Conservation (phyloP, 371 early-diverging fungal species). For the Mortierella polycephala region DNA sequence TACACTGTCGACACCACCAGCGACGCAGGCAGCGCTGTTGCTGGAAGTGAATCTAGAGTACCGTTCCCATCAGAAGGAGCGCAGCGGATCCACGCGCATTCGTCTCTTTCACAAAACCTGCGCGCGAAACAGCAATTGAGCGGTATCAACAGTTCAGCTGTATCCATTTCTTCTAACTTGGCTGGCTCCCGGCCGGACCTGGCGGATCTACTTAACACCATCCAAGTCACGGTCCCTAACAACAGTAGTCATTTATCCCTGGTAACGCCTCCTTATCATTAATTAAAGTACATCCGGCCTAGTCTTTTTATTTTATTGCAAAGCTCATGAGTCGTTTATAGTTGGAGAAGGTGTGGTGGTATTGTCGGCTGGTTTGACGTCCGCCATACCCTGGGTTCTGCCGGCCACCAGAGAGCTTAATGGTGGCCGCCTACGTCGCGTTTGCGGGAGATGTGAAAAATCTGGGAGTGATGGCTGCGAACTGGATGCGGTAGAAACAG, state of each 20-base stretch:
- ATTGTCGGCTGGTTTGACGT: background rate
- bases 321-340: too few species aligned
- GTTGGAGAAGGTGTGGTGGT: too few species aligned
- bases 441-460: slow-evolving; percentile 17
- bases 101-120: slow-evolving; percentile 12
- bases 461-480: slow-evolving; percentile 2
- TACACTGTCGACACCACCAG: slow-evolving; percentile 3
- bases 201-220: slow-evolving; percentile 41
- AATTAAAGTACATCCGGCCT: background rate
- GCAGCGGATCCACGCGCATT: slow-evolving; percentile 20
- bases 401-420: slow-evolving; percentile 2
- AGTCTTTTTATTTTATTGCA: too few species aligned
- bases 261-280: slow-evolving; percentile 40
- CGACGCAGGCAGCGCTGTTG: slow-evolving; percentile 25
- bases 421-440: slow-evolving; percentile 9
- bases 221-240: slow-evolving; percentile 31
- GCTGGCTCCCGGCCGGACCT: slow-evolving; percentile 42
- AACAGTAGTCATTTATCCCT: slow-evolving; percentile 18
- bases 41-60: slow-evolving; percentile 18
- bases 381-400: background rate
- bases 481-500: background rate
- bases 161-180: slow-evolving; percentile 28
- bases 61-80: background rate
- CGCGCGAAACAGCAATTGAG: slow-evolving; percentile 11
- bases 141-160: slow-evolving; percentile 8